Conservation (phyloP, 2,329 filamentous ascomycete species). For the Stagonosporopsis rhizophila region DNA sequence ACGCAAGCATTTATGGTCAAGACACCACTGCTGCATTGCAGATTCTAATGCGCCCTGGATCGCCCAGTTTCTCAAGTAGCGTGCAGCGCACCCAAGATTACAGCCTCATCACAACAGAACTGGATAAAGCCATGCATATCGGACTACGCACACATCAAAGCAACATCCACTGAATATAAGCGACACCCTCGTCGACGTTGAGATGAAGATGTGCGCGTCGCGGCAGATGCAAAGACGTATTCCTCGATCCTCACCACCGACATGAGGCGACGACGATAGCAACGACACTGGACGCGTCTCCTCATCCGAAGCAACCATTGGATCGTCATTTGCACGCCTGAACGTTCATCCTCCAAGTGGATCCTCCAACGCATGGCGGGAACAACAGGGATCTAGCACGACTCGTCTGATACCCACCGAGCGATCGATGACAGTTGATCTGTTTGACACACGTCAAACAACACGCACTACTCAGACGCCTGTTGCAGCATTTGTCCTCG, state of each 20-base stretch:
- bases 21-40: too few species aligned
- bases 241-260: neutral
- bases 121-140: neutral
- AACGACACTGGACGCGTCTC: slow-evolving; percentile 1
- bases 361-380: neutral
- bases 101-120: too few species aligned
- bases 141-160: too few species aligned
- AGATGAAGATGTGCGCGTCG: too few species aligned
- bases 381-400: neutral
- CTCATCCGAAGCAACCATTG: neutral
- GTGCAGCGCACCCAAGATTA: too few species aligned
- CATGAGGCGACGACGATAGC: neutral
- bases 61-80: too few species aligned
- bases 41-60: too few species aligned
- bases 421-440: slow-evolving; percentile 3
- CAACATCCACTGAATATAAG: too few species aligned
- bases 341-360: neutral
- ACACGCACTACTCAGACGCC: neutral
- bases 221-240: neutral
- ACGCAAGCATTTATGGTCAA: too few species aligned
- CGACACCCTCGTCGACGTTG: too few species aligned
- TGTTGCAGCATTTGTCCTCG: neutral
- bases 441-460: slow-evolving; percentile 9
- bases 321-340: neutral
- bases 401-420: neutral